phyloP scores from a whole-genome alignment of 1,284 basidiomycete genomes.

The Xerocomus amazonicus region DNA sequence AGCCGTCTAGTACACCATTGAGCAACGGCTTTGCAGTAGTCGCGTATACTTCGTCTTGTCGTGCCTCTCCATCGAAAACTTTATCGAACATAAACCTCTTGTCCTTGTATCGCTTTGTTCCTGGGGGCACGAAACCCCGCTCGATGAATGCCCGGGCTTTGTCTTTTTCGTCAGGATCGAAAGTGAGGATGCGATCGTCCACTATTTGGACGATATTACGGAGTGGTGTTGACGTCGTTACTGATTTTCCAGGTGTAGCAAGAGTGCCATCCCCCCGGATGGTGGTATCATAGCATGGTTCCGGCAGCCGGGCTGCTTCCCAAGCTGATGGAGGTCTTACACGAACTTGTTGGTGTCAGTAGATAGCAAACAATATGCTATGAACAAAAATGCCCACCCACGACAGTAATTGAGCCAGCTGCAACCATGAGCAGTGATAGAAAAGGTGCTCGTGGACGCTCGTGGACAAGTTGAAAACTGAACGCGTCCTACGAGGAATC shows the following conservation, averaged over 20 bases:
- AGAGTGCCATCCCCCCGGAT: constrained; percentile 82
- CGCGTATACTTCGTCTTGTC: constrained; percentile 84
- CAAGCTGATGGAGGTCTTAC: constrained; percentile 83
- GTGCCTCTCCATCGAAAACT: constrained; percentile 78
- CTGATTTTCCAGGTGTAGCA: constrained; percentile 57
- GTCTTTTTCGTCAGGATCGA: constrained; percentile 90
- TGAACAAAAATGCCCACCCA: constrained; percentile 47
- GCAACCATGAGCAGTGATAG: constrained; percentile 55
- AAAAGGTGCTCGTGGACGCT: constrained; percentile 4
- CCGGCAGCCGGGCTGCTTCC: constrained; percentile 79
- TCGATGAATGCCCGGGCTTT: constrained; percentile 70
- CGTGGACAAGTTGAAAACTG: constrained; percentile 30
- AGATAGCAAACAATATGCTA: not conserved
- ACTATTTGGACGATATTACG: constrained; percentile 76
- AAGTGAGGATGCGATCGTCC: constrained; percentile 88
- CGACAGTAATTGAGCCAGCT: constrained; percentile 83
- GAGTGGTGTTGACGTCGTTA: constrained; percentile 52
- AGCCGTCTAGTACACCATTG: constrained; percentile 85
- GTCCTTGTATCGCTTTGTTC: constrained; percentile 88
- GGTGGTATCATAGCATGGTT: constrained; percentile 60
- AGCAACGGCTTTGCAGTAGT: constrained; percentile 82
- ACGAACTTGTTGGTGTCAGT: constrained; percentile 58
- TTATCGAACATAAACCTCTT: constrained; percentile 93
- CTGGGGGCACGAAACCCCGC: constrained; percentile 77
- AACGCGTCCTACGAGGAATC: constrained; percentile 28